phyloP scores from a whole-genome alignment of 441 rosid species.

The Daphne laureola region DNA sequence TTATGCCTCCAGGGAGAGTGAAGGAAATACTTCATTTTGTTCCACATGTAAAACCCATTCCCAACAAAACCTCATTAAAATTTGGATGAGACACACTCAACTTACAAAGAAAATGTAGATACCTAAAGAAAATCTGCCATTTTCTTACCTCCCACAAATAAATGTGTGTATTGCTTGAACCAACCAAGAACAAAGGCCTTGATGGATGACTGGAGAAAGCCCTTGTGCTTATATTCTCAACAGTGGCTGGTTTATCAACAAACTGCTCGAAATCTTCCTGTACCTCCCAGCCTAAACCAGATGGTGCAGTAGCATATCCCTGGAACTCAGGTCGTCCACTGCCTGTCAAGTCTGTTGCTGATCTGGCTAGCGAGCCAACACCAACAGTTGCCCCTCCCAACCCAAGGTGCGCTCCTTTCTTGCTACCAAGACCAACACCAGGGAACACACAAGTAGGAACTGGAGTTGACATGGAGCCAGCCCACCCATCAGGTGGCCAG shows the following conservation, averaged over 20 bases:
- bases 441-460: constrained; percentile 73
- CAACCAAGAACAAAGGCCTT: constrained; percentile 88
- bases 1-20: no score
- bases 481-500: constrained; percentile 94
- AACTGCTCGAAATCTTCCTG: constrained; percentile 72
- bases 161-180: constrained; percentile 87
- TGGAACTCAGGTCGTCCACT: constrained; percentile 61
- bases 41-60: no score
- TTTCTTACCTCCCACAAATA: constrained; percentile 91
- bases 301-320: constrained; percentile 54
- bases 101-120: no score
- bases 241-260: constrained; percentile 68
- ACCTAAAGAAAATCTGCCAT: constrained; percentile 5
- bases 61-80: no score
- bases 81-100: no score
- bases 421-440: constrained; percentile 69
- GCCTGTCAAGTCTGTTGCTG: constrained; percentile 40
- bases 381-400: constrained; percentile 75
- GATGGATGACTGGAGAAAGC: constrained; percentile 91
- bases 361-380: constrained; percentile 41
- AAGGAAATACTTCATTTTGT: no score
- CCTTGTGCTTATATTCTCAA: constrained; percentile 62
- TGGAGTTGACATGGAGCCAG: constrained; percentile 71
- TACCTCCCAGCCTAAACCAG: constrained; percentile 80
- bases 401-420: constrained; percentile 74